Percentiles rank a stretch among this genome's conserved stretches.
phyloP scores from a whole-genome alignment of 2,329 filamentous ascomycete species.

The Graphilbum fragrans region DNA sequence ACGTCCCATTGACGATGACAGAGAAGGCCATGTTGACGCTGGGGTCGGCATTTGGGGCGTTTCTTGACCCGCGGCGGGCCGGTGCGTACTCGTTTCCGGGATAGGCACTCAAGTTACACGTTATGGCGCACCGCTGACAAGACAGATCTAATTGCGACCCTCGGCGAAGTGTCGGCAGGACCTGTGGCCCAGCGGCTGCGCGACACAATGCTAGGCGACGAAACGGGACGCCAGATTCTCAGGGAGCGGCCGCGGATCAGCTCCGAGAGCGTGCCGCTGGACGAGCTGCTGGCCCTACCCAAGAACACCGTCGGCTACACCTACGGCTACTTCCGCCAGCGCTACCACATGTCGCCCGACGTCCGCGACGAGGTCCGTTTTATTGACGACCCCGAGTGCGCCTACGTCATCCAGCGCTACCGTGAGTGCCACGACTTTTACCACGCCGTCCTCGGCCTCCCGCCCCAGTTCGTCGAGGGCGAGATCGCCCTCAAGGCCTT shows the following conservation, averaged over 20 bases:
- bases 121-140: neutral
- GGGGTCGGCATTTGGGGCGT: slow-evolving; percentile 49
- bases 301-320: slow-evolving; percentile 64
- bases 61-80: slow-evolving; percentile 67
- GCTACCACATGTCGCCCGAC: slow-evolving; percentile 86
- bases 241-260: slow-evolving; percentile 82
- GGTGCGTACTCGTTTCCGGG: slow-evolving; percentile 31
- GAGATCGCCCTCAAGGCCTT: slow-evolving; percentile 97
- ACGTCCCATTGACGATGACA: slow-evolving; percentile 71
- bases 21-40: slow-evolving; percentile 64
- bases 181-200: slow-evolving; percentile 90
- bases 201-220: slow-evolving; percentile 73
- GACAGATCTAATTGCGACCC: slow-evolving; percentile 78
- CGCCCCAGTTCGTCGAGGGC: slow-evolving; percentile 85
- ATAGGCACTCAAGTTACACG: too few relatives aligned
- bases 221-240: slow-evolving; percentile 83
- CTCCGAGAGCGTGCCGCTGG: slow-evolving; percentile 55
- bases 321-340: slow-evolving; percentile 86
- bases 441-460: slow-evolving; percentile 84
- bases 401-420: slow-evolving; percentile 97
- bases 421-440: slow-evolving; percentile 97
- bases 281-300: slow-evolving; percentile 60
- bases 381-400: slow-evolving; percentile 89
- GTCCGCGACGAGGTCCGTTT: slow-evolving; percentile 74
- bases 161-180: slow-evolving; percentile 89